phyloP scores from a whole-genome alignment of 768 basidiomycete genomes.

The Serendipita vermifera region DNA sequence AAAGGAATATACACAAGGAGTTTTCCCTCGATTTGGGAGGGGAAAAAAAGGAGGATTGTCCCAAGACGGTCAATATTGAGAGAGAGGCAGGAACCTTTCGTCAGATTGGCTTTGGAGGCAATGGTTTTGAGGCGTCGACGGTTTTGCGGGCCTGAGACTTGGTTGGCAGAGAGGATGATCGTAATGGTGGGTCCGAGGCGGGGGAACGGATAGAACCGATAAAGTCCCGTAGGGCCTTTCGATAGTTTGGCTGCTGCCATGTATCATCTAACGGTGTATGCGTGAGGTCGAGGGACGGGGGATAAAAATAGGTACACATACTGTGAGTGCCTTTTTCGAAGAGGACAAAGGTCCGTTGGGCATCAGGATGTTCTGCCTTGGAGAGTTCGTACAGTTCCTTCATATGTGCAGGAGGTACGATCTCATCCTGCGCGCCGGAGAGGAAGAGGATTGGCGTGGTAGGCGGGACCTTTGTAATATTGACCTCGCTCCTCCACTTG shows the following conservation, averaged over 20 bases:
- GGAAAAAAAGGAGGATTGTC: no score
- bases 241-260: slow-evolving; percentile 27
- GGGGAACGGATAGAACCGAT: slow-evolving; percentile 15
- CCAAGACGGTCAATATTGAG: no score
- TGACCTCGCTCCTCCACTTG: slow-evolving; percentile 13
- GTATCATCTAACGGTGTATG: slow-evolving; percentile 22
- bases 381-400: slow-evolving; percentile 17
- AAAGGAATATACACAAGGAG: no score
- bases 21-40: no score
- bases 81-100: no score
- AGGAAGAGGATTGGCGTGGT: slow-evolving; percentile 31
- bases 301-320: slow-evolving; percentile 1
- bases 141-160: no score
- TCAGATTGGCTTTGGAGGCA: no score
- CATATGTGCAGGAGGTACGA: slow-evolving; percentile 33
- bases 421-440: slow-evolving; percentile 28
- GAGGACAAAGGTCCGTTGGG: slow-evolving; percentile 22
- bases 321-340: slow-evolving; percentile 27
- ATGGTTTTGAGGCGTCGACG: no score
- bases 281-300: background rate
- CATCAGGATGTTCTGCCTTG: slow-evolving; percentile 12
- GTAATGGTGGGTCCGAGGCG: no score
- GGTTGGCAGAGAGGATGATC: no score
- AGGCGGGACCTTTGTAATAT: slow-evolving; percentile 23
- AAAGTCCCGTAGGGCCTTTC: slow-evolving; percentile 24